Percentiles rank a stretch among this genome's conserved stretches.
These are phyloP conservation scores for Chytridium lagenaria DNA, from an alignment of 371 early-diverging fungal species.

Conservation along the genomic window DNA sequence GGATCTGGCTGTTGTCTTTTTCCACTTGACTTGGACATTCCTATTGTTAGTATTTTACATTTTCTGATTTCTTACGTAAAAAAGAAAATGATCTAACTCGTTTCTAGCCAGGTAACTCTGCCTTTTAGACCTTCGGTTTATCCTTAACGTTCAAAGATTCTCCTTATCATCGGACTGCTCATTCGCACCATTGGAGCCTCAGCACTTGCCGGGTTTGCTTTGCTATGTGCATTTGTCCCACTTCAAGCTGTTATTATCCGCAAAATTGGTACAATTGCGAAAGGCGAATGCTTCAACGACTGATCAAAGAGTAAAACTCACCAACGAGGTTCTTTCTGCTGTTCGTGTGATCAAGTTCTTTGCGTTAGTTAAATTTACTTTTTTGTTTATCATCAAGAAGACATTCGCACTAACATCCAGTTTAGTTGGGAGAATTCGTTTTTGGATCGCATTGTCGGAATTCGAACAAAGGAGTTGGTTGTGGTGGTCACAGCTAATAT, in stretches of 20 bases:
- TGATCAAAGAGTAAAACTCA: constrained; percentile 41
- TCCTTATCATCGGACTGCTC: constrained; percentile 31
- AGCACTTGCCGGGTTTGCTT: constrained; percentile 44
- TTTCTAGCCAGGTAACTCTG: too few relatives aligned
- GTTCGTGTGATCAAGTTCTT: constrained; percentile 54
- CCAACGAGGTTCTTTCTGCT: constrained; percentile 33
- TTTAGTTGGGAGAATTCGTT: constrained; percentile 59
- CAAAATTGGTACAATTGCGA: constrained; percentile 28
- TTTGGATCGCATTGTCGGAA: constrained; percentile 34
- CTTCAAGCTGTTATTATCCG: constrained; percentile 19
- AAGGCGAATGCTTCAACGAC: constrained; percentile 38
- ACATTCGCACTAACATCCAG: too few relatives aligned
- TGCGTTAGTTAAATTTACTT: constrained; percentile 31
- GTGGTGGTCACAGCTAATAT: constrained; percentile 43
- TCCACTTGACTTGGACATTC: constrained; percentile 43
- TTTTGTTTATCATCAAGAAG: not conserved
- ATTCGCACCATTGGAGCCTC: constrained; percentile 36
- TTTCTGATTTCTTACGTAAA: too few relatives aligned
- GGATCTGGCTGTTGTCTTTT: constrained; percentile 33
- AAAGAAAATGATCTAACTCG: too few relatives aligned
- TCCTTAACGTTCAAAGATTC: too few relatives aligned
- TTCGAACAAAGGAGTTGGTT: constrained; percentile 52
- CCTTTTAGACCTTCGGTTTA: too few relatives aligned
- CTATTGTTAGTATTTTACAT: too few relatives aligned
- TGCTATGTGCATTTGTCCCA: constrained; percentile 12